Evolutionary conservation across 768 basidiomycete genomes (phyloP).

Genomic region (Russula olivacea): DNA sequence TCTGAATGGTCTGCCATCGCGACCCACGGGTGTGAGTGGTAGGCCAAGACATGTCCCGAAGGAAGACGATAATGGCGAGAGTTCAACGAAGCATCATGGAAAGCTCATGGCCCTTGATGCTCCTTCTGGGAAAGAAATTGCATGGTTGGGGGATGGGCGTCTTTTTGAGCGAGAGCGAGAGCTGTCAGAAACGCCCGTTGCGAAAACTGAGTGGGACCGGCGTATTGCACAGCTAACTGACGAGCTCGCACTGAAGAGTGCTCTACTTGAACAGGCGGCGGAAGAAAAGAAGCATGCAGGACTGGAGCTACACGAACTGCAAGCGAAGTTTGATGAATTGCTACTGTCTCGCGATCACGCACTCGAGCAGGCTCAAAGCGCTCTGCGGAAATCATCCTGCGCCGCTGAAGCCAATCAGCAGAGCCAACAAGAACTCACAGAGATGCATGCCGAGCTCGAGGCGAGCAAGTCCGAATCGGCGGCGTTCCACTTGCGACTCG

Average conservation of each 20-base stretch:
- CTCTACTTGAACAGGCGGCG: constrained; percentile 61
- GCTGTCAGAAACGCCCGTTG: constrained; percentile 49
- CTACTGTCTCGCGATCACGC: constrained; percentile 68
- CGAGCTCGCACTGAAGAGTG: constrained; percentile 62
- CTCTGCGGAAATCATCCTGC: constrained; percentile 67
- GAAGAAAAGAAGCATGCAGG: no score
- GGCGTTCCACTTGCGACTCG: constrained; percentile 52
- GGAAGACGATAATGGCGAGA: constrained; percentile 48
- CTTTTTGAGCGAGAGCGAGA: constrained; percentile 32
- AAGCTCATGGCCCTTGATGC: constrained; percentile 53
- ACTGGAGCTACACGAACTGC: no score
- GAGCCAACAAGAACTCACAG: constrained; percentile 65
- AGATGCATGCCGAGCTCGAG: constrained; percentile 73
- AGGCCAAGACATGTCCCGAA: constrained; percentile 32
- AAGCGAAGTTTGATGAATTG: constrained; percentile 53
- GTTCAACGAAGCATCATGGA: constrained; percentile 66
- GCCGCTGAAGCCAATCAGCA: constrained; percentile 77
- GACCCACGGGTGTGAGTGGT: constrained; percentile 29
- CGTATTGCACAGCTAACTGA: constrained; percentile 54
- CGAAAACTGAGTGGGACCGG: no score
- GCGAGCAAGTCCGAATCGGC: no score
- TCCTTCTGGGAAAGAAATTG: constrained; percentile 54
- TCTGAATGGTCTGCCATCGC: constrained; percentile 38
- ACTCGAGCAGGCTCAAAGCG: constrained; percentile 76
- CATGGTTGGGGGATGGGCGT: constrained; percentile 61